Percentiles rank a stretch among this genome's conserved stretches.
Evolutionary conservation across 2,329 filamentous ascomycete species (phyloP).

Genomic region (Colletotrichum abscissum): DNA sequence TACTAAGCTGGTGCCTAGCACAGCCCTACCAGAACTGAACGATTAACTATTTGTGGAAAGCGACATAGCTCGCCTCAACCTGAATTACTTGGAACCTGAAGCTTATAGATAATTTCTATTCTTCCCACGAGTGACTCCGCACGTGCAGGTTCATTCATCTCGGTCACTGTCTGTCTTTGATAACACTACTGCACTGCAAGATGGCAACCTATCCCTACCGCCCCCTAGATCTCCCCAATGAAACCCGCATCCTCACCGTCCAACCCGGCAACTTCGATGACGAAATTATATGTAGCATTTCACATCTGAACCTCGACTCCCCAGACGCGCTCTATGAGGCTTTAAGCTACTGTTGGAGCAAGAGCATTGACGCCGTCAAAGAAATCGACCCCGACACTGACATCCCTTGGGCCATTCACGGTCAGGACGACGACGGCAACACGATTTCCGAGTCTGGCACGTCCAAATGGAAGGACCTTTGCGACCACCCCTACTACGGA

Average conservation of each 20-base stretch:
- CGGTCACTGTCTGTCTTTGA: too few species aligned
- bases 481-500: slow-evolving; percentile 38
- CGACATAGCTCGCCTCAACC: too few species aligned
- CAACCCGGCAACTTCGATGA: slow-evolving; percentile 21
- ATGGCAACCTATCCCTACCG: slow-evolving; percentile 26
- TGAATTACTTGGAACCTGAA: too few species aligned
- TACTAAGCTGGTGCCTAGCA: too few species aligned
- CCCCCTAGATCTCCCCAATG: slow-evolving; percentile 13
- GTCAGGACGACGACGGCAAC: slow-evolving; percentile 4
- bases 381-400: slow-evolving; percentile 2
- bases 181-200: background rate
- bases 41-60: too few species aligned
- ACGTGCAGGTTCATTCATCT: too few species aligned
- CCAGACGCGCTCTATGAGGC: slow-evolving; percentile 37
- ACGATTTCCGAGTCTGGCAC: background rate
- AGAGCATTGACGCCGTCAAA: background rate
- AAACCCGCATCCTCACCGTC: slow-evolving; percentile 28
- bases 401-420: slow-evolving; percentile 18
- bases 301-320: slow-evolving; percentile 4
- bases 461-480: slow-evolving; percentile 33
- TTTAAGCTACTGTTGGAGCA: slow-evolving; percentile 40
- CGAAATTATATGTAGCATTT: slow-evolving; percentile 4
- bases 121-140: too few species aligned
- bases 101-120: too few species aligned
- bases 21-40: too few species aligned